Evolutionary conservation across 164 flowering plant genomes (phyloP).

Genomic region (Hamamelis virginiana): DNA sequence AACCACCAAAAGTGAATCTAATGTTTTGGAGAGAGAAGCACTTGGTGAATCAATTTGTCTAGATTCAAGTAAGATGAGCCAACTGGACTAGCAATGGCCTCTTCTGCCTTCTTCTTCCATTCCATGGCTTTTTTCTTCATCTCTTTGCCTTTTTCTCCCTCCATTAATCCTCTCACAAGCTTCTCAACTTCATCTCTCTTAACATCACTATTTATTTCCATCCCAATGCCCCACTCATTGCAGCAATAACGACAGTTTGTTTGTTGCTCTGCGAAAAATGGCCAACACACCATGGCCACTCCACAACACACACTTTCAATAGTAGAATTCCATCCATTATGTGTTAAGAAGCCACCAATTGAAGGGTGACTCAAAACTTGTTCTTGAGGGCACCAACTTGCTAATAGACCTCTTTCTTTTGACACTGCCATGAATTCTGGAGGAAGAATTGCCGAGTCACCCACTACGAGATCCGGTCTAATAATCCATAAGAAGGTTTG

Average conservation of each 20-base stretch:
- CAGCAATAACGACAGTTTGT: slow-evolving; percentile 36
- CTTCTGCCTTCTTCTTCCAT: slow-evolving; percentile 31
- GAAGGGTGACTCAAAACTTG: slow-evolving; percentile 36
- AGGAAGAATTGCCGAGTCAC: too few species aligned
- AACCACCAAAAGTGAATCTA: too few species aligned
- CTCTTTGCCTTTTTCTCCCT: slow-evolving; percentile 36
- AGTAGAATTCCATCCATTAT: too few species aligned
- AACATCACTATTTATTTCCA: too few species aligned
- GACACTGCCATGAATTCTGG: slow-evolving; percentile 31
- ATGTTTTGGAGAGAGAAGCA: slow-evolving; percentile 12
- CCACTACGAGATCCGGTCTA: slow-evolving; percentile 48
- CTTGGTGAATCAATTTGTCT: slow-evolving; percentile 21
- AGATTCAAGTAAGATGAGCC: slow-evolving; percentile 32
- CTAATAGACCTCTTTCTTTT: slow-evolving; percentile 26
- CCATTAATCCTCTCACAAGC: slow-evolving; percentile 41
- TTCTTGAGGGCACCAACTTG: slow-evolving; percentile 52
- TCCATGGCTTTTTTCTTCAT: slow-evolving; percentile 34
- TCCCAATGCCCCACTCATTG: slow-evolving; percentile 37
- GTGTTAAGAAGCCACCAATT: slow-evolving; percentile 44
- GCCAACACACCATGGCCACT: slow-evolving; percentile 58
- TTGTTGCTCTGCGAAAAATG: slow-evolving; percentile 56
- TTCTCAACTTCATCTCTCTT: slow-evolving; percentile 34
- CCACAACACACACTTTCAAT: slow-evolving; percentile 33
- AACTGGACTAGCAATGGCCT: slow-evolving; percentile 13
- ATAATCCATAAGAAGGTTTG: slow-evolving; percentile 48